Evolutionary conservation across 192 early-diverging fungal species (phyloP), one percentile per base, ranked within the genome.

Genomic region (Allomyces macrogynus): DNA sequence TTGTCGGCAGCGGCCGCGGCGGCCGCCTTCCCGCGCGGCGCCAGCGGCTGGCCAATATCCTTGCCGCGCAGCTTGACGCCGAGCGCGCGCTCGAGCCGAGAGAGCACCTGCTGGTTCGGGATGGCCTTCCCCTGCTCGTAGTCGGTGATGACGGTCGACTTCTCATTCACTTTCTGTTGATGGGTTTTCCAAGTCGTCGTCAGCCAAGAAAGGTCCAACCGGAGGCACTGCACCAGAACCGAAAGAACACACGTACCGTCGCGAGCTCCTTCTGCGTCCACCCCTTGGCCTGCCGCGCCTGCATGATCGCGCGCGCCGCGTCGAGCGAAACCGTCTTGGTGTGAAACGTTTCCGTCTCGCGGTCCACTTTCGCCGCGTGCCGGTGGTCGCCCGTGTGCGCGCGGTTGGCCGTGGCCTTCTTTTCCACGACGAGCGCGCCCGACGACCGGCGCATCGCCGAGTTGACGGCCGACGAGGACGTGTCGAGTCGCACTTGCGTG

Each of bases 221-320:
- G n/a, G n/a, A n/a, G n/a, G 18, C 60, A 3, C 57, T 7, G 57
- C 57, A 27, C 10, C 43, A 5, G 10, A 16, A 10, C 24, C 24
- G 0, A 40, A 40, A 40, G 0, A 8, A 40, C 3, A 3, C 1
- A 26, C 32, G 32, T 40, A 40, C 32, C 32, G 82, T 83, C 43
- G 86, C 88, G 26, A 93, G 76, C 22, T 92, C 88, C 84, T 93
- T 94, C 73, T 97, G 94, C 25, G 84, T 92, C 72, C 87, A 63
- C 16, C 74, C 72, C 77, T 88, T 87, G 16, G 79, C 86, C 67
- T 80, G 71, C 63, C 92, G 79, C 14, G 82, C 94, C 69, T 90
- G 77, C 68, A 83, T 81, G 67, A 97, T 93, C 4, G 90, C 86
- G 68, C 87, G 87, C 43, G 85, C 83, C 23, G 93, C 86, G 40